Percentiles rank a stretch among this genome's conserved stretches.
phyloP scores from a whole-genome alignment of 805 yeast genomes.

The Cyberlindnera sargentensis region DNA sequence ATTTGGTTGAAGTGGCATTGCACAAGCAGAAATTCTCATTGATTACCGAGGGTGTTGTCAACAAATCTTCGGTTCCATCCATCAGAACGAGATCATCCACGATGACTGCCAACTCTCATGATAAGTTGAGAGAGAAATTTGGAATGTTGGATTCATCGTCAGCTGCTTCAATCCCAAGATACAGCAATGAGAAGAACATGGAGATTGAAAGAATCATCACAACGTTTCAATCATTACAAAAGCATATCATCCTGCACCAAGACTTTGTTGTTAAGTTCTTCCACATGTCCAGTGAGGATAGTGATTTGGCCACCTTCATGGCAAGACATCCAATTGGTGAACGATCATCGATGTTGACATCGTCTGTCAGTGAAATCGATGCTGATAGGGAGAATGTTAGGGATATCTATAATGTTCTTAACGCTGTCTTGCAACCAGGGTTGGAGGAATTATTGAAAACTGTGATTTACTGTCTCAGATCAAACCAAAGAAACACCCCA shows the following conservation, averaged over 20 bases:
- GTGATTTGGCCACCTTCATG: constrained; percentile 28
- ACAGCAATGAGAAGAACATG: constrained; percentile 1
- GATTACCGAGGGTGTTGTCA: background rate
- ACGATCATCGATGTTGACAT: constrained; percentile 27
- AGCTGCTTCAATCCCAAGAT: constrained; percentile 1
- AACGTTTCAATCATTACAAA: constrained; percentile 28
- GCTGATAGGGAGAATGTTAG: constrained; percentile 42
- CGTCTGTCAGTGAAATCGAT: constrained; percentile 30
- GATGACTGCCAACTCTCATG: constrained; percentile 2
- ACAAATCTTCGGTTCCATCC: background rate
- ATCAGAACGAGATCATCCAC: background rate
- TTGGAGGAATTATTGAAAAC: constrained; percentile 24
- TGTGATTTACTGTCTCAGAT: constrained; percentile 30
- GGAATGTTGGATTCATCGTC: constrained; percentile 15
- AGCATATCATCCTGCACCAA: constrained; percentile 31
- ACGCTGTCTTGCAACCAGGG: constrained; percentile 36
- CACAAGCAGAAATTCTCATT: constrained; percentile 15
- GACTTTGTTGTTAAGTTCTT: constrained; percentile 34
- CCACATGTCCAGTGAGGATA: constrained; percentile 30
- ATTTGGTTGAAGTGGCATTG: constrained; percentile 17
- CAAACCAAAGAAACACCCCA: constrained; percentile 35
- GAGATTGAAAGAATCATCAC: constrained; percentile 9
- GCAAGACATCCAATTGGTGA: constrained; percentile 23
- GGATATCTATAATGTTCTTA: constrained; percentile 38
- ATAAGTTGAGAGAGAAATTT: constrained; percentile 14